Conservation (phyloP, 108 stramenopile species). For the Cyclostephanos invisitatus region DNA sequence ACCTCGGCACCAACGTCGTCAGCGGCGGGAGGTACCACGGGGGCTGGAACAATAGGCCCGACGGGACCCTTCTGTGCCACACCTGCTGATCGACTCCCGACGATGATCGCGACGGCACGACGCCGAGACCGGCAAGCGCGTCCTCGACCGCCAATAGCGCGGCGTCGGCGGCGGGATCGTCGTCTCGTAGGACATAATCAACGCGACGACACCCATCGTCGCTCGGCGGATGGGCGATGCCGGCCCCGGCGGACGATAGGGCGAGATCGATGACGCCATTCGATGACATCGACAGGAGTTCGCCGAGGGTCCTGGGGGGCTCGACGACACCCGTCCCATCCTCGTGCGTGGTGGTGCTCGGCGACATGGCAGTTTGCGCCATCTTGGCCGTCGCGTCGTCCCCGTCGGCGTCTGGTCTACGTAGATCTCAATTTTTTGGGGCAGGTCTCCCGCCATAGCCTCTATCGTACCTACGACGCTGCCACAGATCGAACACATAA, state of each 20-base stretch:
- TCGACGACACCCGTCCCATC: neutral
- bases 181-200: neutral
- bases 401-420: too few species aligned
- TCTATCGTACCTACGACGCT: too few species aligned
- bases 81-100: neutral
- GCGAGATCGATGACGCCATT: neutral
- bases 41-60: conserved; percentile 27
- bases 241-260: neutral
- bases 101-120: conserved; percentile 4
- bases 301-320: neutral
- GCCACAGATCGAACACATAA: too few species aligned
- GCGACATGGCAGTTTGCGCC: neutral
- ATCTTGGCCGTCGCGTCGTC: too few species aligned
- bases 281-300: neutral
- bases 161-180: neutral
- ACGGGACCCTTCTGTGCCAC: conserved; percentile 22
- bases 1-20: conserved; percentile 40
- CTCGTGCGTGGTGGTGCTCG: neutral
- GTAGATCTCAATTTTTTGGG: too few species aligned
- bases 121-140: conserved; percentile 31
- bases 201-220: neutral
- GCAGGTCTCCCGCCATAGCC: too few species aligned
- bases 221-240: neutral
- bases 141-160: conserved; percentile 25
- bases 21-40: conserved; percentile 27